Evolutionary conservation across 2,329 filamentous ascomycete genomes (phyloP).

Genomic region (Colletotrichum liriopes): DNA sequence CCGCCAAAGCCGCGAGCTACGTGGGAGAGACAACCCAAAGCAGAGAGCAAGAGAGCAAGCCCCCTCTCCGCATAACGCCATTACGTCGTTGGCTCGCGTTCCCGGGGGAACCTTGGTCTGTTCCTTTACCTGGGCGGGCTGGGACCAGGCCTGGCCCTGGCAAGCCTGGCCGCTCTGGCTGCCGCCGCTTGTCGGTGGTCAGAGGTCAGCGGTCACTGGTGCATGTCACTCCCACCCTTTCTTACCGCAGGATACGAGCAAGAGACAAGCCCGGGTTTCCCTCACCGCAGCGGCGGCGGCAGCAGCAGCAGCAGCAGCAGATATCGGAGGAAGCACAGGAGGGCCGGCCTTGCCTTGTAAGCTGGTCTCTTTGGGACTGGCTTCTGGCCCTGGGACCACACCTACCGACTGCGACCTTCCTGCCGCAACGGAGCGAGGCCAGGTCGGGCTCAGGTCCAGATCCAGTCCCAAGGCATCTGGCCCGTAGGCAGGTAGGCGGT

Average conservation of each 20-base stretch:
- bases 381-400: slow-evolving; percentile 18
- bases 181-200: not conserved
- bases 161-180: not conserved
- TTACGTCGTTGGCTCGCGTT: slow-evolving; percentile 40
- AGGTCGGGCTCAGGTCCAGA: slow-evolving; percentile 11
- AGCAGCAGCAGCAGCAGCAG: not conserved
- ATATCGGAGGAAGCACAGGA: not conserved
- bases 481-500: slow-evolving; percentile 18
- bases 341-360: not conserved
- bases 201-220: not conserved
- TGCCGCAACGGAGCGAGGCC: slow-evolving; percentile 5
- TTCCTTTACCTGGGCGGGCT: not conserved
- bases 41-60: slow-evolving; percentile 3
- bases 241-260: not conserved
- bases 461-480: slow-evolving; percentile 1
- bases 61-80: slow-evolving; percentile 28
- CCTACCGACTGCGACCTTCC: slow-evolving; percentile 21
- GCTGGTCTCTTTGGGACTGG: slow-evolving; percentile 12
- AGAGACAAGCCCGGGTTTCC: not conserved
- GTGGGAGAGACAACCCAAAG: not conserved
- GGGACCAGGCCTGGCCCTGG: slow-evolving; percentile 2
- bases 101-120: slow-evolving; percentile 22
- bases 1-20: slow-evolving; percentile 17
- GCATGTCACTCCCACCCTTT: not conserved
- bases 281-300: not conserved